Base-by-base conservation (phyloP, 306 rosid species). In the Lagenaria siceraria region DNA sequence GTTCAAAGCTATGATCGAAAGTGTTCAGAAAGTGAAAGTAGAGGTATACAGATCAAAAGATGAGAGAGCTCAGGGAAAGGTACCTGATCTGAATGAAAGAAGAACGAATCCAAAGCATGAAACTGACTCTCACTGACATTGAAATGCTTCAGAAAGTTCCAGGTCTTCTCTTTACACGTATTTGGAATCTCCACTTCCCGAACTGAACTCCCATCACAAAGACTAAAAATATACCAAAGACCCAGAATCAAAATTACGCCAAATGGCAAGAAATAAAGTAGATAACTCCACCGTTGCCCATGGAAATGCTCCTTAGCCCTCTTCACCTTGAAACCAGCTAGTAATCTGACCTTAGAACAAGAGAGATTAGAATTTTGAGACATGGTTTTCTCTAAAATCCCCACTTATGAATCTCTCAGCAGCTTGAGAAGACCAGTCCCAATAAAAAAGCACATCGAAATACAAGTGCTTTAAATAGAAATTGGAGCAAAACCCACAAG, bases 11-110 rank as follows among this genome's bases (percentile, higher is more conserved):
- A 29, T 61, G 64, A 58, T 58, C 24, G 33, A 31, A 62, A 62
- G 7, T 4, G 14, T 27, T 36, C 42, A 31, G 22, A 19, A 62
- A 62, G 48, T 18, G 25, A 63, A 38, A 38, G 29, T 19, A 38
- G 65, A 29, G 46, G 46, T 8, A 65, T n/a, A 66, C 51, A 24
- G 75, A 68, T 68, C 75, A 40, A 19, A 22, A 18, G 18, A 12
- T 25, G 65, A 80, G 40, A 10, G 29, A 75, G 13, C 63, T 78
- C 42, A 38, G 13, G 8, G 33, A 56, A 36, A 63, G 18, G 63
- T 75, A 95, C 98, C 98, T 95, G 97, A 92, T 95, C 97, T 79
- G 97, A 89, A 86, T 78, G 82, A 56, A 85, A 78, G 84, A 90
- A 86, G 49, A 80, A 60, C 68, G 97, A 86, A 70, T 83, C 86